Evolutionary conservation across 225 moss, liverwort and hornwort species (phyloP).

Genomic region (Lunularia cruciata): DNA sequence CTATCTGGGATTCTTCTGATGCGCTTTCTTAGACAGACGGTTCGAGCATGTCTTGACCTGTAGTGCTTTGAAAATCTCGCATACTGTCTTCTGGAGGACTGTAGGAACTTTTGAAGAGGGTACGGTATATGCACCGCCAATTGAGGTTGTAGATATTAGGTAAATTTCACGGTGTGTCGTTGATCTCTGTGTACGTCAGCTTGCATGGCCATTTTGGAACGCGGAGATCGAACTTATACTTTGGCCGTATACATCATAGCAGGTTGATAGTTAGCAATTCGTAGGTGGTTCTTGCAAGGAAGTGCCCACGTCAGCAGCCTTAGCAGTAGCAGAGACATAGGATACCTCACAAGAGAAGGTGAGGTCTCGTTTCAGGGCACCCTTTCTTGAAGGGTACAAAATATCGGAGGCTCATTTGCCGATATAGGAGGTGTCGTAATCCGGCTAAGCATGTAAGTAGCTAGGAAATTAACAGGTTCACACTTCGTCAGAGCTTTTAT

Average conservation of each 20-base stretch:
- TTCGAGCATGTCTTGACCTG: slow-evolving; percentile 24
- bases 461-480: slow-evolving; percentile 22
- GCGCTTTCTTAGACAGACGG: slow-evolving; percentile 10
- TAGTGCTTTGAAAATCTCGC: slow-evolving; percentile 12
- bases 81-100: slow-evolving; percentile 19
- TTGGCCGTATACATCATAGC: slow-evolving; percentile 22
- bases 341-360: slow-evolving; percentile 8
- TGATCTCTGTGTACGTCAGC: slow-evolving; percentile 24
- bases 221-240: slow-evolving; percentile 15
- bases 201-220: slow-evolving; percentile 26
- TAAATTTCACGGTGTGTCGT: slow-evolving; percentile 20
- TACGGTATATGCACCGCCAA: slow-evolving; percentile 21
- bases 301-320: slow-evolving; percentile 13
- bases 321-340: slow-evolving; percentile 19
- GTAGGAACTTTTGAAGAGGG: slow-evolving; percentile 28
- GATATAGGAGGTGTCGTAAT: slow-evolving; percentile 9
- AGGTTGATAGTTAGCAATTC: slow-evolving; percentile 9
- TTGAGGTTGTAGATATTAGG: slow-evolving; percentile 47
- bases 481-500: neutral
- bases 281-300: slow-evolving; percentile 19
- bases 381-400: slow-evolving; percentile 1
- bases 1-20: neutral
- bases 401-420: slow-evolving; percentile 8
- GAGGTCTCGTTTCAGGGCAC: slow-evolving; percentile 15
- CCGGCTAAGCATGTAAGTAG: slow-evolving; percentile 29